phyloP scores from a whole-genome alignment of 2,329 filamentous ascomycete species.

The Sordariomycetes sp. region DNA sequence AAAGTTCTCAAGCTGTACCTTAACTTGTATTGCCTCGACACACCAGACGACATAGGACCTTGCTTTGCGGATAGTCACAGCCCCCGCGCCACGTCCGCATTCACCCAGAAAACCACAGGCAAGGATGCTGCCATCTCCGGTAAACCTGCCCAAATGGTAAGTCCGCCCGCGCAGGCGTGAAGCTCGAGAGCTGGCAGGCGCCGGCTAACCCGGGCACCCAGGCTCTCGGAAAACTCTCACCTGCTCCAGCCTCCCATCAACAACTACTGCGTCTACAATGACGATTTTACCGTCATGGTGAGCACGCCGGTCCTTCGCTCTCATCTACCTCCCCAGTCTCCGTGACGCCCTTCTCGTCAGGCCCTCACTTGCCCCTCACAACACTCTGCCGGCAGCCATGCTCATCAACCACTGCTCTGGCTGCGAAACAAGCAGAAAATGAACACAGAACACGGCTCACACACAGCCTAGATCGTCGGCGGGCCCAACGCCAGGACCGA shows the following conservation, averaged over 20 bases:
- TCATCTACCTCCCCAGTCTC: neutral
- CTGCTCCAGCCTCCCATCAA: conserved; percentile 90
- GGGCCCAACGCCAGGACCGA: conserved; percentile 93
- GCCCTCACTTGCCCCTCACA: no score
- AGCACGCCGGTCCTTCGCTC: neutral
- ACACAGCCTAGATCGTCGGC: conserved; percentile 61
- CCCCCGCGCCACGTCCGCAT: no score
- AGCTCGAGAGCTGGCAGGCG: neutral
- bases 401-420: no score
- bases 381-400: no score
- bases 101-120: neutral
- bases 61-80: neutral
- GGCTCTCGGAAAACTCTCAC: conserved; percentile 86
- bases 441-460: neutral
- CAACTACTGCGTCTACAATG: conserved; percentile 94
- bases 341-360: neutral
- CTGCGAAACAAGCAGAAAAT: no score
- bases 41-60: neutral
- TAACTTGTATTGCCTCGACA: neutral
- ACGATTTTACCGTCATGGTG: conserved; percentile 73
- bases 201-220: conserved; percentile 22
- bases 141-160: conserved; percentile 50
- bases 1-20: neutral
- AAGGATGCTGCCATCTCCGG: conserved; percentile 35
- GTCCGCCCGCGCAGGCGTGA: conserved; percentile 11